Base-by-base conservation (phyloP, 495 filamentous ascomycete genomes). In the Podospora anserina region DNA sequence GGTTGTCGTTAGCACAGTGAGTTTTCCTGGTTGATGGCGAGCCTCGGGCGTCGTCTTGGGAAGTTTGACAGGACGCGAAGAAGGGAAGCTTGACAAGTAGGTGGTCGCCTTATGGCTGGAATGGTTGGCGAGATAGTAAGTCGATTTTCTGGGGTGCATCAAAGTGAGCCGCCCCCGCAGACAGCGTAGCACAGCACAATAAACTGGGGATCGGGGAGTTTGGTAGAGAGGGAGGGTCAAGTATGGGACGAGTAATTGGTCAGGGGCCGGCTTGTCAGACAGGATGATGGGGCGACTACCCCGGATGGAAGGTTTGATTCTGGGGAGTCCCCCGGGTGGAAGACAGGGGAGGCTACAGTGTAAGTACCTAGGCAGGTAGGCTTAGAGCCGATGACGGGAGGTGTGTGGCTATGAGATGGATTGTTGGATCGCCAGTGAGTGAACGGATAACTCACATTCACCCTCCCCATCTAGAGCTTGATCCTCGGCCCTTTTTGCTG, bases 361-460 rank as follows among this genome's bases (percentile, higher is more conserved):
- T 23, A 23, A 23, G 23, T 23, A 23, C 23, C 23, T 32, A 32
- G 30, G 4, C 53, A 19, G 49, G 2, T 62, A 34, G 58, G 49
- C 64, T 34, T 9, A 64, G 61, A 54, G 60, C 13, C 54, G 66
- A 57, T 44, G 70, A 34, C 55, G 67, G 56, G 70, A 34, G 61
- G 67, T 19, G 60, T 64, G 67, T 65, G 64, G 67, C 30, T 32
- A 49, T 49, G 39, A 3, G 39, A 13, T 49, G 39, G 39, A 2
- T 49, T 49, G 39, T 49, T 16, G 39, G 39, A 49, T 49, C 15
- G 15, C 15, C 39, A 49, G 39, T 49, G 39, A 49, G 64, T 67
- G 55, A 68, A 66, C 62, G 62, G 66, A 66, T 56, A 66, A 58
- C 66, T 68, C 62, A 71, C 66, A 71, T 65, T 68, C 66, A 65